Percentiles rank a stretch among this genome's conserved stretches.
phyloP scores from a whole-genome alignment of 2,329 filamentous ascomycete genomes.

The Apiospora malaysiana region DNA sequence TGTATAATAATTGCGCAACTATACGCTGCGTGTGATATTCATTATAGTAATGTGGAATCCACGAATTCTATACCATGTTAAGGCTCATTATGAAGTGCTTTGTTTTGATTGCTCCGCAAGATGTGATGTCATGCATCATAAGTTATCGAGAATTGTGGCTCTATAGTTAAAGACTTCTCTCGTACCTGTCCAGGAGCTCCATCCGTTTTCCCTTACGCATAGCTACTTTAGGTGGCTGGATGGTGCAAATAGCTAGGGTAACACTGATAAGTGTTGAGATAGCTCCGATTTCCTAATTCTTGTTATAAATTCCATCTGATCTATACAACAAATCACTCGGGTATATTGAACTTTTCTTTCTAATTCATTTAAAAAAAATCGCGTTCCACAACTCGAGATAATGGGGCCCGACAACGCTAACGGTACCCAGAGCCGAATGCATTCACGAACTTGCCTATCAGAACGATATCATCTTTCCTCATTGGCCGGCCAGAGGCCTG shows the following conservation, averaged over 20 bases:
- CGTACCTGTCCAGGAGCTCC: no score
- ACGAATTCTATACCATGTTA: background rate
- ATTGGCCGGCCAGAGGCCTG: slow-evolving; percentile 3
- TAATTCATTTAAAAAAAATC: background rate
- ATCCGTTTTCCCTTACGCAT: no score
- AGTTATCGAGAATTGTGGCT: background rate
- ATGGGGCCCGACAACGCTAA: background rate
- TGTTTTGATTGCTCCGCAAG: background rate
- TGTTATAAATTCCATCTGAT: background rate
- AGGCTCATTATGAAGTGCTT: background rate
- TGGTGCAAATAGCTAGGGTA: no score
- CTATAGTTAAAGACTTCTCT: background rate
- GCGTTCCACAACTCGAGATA: background rate
- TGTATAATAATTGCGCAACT: background rate
- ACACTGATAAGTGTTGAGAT: background rate
- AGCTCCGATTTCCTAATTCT: background rate
- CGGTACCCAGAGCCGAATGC: slow-evolving; percentile 1
- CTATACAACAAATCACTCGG: background rate
- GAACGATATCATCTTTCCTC: background rate
- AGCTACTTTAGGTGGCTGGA: no score
- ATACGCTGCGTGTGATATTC: background rate
- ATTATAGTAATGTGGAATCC: background rate
- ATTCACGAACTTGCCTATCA: background rate
- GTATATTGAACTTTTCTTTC: background rate
- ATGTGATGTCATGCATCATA: background rate